A percentile compares a stretch with the other conserved stretches of the same genome.
phyloP scores from a whole-genome alignment of 192 early-diverging fungal genomes.

The Podila clonocystis region DNA sequence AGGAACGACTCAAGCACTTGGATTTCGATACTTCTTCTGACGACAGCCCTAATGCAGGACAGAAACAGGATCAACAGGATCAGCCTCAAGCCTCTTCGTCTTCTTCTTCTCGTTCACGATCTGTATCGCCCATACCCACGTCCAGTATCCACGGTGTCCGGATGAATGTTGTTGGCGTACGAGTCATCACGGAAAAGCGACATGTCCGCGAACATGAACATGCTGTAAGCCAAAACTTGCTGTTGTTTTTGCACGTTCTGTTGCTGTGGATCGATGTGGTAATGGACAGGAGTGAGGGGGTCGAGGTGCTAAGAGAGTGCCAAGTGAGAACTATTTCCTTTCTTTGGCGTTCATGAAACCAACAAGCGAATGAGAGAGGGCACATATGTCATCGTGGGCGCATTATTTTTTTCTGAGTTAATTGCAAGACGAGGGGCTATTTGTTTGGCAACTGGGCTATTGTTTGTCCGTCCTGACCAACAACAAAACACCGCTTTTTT shows the following conservation, averaged over 20 bases:
- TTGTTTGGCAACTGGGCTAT: not conserved
- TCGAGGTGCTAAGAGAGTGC: not conserved
- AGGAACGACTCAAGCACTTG: not conserved
- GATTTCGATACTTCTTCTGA: not conserved
- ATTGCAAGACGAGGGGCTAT: too few species aligned
- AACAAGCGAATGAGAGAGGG: not conserved
- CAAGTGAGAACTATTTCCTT: not conserved
- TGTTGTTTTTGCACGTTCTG: not conserved
- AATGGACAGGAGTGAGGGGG: not conserved
- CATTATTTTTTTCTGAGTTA: too few species aligned
- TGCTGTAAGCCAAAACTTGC: constrained; percentile 32
- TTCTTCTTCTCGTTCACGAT: not conserved
- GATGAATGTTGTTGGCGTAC: constrained; percentile 60
- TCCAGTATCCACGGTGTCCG: constrained; percentile 43
- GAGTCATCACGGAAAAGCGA: constrained; percentile 42
- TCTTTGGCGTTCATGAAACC: not conserved
- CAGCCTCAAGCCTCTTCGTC: not conserved
- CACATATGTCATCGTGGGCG: not conserved
- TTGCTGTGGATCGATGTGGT: not conserved
- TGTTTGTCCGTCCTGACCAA: not conserved
- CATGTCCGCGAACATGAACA: constrained; percentile 55
- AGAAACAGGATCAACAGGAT: not conserved
- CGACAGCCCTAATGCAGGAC: too few species aligned
- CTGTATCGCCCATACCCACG: constrained; percentile 11
- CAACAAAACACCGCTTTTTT: not conserved